These are phyloP conservation scores for Penicillium palitans DNA, from an alignment of 2,329 filamentous ascomycete genomes.

Conservation along the genomic window DNA sequence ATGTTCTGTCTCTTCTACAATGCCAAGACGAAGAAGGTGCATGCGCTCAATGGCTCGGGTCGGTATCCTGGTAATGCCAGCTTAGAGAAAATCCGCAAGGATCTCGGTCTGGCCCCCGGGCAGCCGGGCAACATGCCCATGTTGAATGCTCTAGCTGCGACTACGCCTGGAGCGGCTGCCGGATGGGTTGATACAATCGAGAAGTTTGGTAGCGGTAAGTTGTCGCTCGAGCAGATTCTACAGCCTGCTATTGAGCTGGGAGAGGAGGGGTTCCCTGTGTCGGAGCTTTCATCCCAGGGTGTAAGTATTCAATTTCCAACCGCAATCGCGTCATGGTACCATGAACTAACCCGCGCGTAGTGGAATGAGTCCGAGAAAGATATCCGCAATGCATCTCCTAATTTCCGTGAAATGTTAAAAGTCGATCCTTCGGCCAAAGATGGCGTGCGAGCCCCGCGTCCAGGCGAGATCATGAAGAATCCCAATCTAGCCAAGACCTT, in stretches of 20 bases:
- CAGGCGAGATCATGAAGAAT: conserved; percentile 89
- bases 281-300: conserved; percentile 69
- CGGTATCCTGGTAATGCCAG: conserved; percentile 69
- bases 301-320: conserved; percentile 52
- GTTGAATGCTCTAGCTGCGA: conserved; percentile 75
- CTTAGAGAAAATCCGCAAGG: conserved; percentile 67
- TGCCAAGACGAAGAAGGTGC: conserved; percentile 76
- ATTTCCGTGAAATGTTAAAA: conserved; percentile 85
- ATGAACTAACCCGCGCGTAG: conserved; percentile 46
- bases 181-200: conserved; percentile 91
- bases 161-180: conserved; percentile 84
- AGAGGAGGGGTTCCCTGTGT: conserved; percentile 87
- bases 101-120: conserved; percentile 65
- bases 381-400: conserved; percentile 75
- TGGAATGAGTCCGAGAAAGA: conserved; percentile 67
- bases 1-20: conserved; percentile 96
- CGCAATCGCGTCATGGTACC: neutral
- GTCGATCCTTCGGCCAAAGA: conserved; percentile 65
- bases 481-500: conserved; percentile 80
- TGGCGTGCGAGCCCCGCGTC: conserved; percentile 70
- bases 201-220: conserved; percentile 82
- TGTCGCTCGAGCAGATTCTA: conserved; percentile 75
- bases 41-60: conserved; percentile 90
- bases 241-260: conserved; percentile 80
- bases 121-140: conserved; percentile 66